These are phyloP conservation scores for Paramyrothecium sp. DNA, from an alignment of 2,329 filamentous ascomycete genomes.

Conservation along the genomic window DNA sequence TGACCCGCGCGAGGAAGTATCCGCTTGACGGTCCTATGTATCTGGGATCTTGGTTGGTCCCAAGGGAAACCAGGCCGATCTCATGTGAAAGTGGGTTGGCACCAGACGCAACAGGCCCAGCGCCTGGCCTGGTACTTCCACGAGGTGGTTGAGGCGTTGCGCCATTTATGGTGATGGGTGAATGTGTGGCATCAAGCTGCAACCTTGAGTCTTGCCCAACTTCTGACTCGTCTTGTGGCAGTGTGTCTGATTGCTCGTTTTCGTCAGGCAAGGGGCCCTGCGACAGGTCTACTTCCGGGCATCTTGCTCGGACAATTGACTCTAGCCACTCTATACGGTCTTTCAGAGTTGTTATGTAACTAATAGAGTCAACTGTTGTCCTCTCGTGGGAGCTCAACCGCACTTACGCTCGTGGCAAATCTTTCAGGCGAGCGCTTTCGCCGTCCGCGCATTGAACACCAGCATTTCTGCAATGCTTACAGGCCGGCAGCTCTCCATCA, in stretches of 20 bases:
- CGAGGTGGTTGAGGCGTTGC: neutral
- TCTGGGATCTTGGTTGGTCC: slow-evolving; percentile 42
- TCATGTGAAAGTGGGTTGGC: slow-evolving; percentile 40
- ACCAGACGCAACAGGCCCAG: slow-evolving; percentile 11
- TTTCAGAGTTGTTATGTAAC: slow-evolving; percentile 33
- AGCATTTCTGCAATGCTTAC: slow-evolving; percentile 41
- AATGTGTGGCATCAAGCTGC: neutral
- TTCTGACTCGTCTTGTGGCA: neutral
- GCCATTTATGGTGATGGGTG: neutral
- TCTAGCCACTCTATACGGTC: slow-evolving; percentile 45
- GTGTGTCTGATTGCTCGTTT: slow-evolving; percentile 9
- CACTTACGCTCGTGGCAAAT: slow-evolving; percentile 39
- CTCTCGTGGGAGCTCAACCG: neutral
- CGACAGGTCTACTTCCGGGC: slow-evolving; percentile 39
- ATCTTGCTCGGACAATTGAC: slow-evolving; percentile 36
- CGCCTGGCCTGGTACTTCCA: slow-evolving; percentile 6
- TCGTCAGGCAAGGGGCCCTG: slow-evolving; percentile 12
- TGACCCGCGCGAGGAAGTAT: slow-evolving; percentile 49
- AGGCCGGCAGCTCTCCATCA: slow-evolving; percentile 39
- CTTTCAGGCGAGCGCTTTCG: slow-evolving; percentile 35
- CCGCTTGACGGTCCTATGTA: slow-evolving; percentile 57
- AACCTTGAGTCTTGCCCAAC: neutral
- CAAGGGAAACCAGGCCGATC: slow-evolving; percentile 51
- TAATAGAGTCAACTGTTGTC: neutral
- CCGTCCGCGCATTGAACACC: slow-evolving; percentile 40